Evolutionary conservation across 2,329 filamentous ascomycete species (phyloP), one percentile per base, ranked within the genome.

Genomic region (Alternaria incomplexa): DNA sequence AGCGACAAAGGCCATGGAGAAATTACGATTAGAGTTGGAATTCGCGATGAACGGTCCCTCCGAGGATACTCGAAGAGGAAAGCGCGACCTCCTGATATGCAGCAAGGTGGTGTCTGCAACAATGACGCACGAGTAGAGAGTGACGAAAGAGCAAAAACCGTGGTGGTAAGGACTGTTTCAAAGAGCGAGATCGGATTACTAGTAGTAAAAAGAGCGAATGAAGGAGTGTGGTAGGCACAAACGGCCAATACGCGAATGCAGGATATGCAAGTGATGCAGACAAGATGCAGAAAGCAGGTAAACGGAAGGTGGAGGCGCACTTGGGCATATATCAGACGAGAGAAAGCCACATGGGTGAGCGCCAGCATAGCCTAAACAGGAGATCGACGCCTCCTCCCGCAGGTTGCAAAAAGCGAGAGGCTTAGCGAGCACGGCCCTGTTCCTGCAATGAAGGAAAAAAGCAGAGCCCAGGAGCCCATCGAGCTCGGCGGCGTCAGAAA

Each of bases 401-500:
- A 43, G 61, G 63, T 56, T 62, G 60, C 64, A 63, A 62, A 63
- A 67, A 62, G 63, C 65, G 67, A 67, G 63, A 65, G 71, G 72
- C 68, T 70, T 68, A 63, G 64, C 50, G 63, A 58, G 64, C 66
- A 62, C 25, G 61, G 62, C 52, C 62, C 65, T 36, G 56, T 56
- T 56, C 46, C 56, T 57, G 65, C 52, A 68, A 61, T 64, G 50
- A 62, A 47, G 61, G 55, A 56, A 63, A 40, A 50, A 65, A 65
- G 62, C 61, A 66, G 62, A 66, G 56, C 60, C 36, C 36, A 40
- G 36, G 36, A 40, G 36, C 36, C 36, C 55, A 66, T 63, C 59
- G 59, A 56, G 56, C 48, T 58, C 68, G 63, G 68, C 65, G 71
- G 73, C 73, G 67, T 73, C 70, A 73, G 72, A 51, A 56, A 74